These are phyloP conservation scores for Rosa rugosa DNA, from an alignment of 306 rosid genomes.

Conservation along the genomic window DNA sequence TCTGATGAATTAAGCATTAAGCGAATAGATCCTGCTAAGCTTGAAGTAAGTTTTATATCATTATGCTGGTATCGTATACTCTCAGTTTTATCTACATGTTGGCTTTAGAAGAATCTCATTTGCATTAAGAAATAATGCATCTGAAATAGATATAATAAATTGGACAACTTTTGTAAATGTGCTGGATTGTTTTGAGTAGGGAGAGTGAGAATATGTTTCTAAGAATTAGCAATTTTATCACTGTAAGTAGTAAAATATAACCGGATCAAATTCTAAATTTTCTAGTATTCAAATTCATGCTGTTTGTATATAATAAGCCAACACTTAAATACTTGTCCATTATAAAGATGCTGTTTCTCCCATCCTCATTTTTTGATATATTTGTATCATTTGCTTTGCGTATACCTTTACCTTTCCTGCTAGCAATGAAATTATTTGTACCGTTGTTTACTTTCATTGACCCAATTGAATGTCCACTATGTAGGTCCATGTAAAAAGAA, in stretches of 20 bases:
- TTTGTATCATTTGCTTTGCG: background rate
- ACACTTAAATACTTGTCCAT: background rate
- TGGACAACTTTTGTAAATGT: too few relatives aligned
- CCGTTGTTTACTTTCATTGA: background rate
- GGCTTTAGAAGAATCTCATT: too few relatives aligned
- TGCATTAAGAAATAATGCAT: too few relatives aligned
- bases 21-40: too few relatives aligned
- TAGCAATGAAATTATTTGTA: background rate
- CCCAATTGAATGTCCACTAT: slow-evolving; percentile 15
- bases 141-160: too few relatives aligned
- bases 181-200: background rate
- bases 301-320: background rate
- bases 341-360: background rate
- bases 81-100: too few relatives aligned
- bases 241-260: background rate
- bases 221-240: background rate
- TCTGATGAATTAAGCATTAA: too few relatives aligned
- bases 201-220: background rate
- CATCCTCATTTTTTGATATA: too few relatives aligned
- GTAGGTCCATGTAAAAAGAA: slow-evolving; percentile 68
- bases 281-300: too few relatives aligned
- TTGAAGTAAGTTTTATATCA: too few relatives aligned
- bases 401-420: background rate
- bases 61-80: too few relatives aligned
- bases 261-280: background rate